Conservation (phyloP, 2,329 filamentous ascomycete species). For the Taxawa tesnikishii region DNA sequence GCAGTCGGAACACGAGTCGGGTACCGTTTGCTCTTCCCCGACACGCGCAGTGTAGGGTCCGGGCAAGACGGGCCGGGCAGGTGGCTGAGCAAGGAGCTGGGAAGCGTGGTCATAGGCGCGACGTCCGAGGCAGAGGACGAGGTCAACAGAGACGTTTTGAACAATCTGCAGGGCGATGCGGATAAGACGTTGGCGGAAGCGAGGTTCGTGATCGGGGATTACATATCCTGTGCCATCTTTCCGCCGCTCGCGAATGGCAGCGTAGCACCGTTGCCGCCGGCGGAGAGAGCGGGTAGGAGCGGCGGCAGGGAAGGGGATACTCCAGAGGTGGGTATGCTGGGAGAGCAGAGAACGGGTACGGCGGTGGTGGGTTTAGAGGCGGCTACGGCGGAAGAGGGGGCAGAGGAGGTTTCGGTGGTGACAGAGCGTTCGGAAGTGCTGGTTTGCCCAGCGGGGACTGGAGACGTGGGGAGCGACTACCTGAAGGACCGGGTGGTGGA, state of each 20-base stretch:
- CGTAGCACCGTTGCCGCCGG: slow-evolving; percentile 50
- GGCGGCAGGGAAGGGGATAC: slow-evolving; percentile 17
- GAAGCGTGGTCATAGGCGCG: slow-evolving; percentile 61
- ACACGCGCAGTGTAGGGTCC: slow-evolving; percentile 41
- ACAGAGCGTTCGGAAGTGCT: slow-evolving; percentile 13
- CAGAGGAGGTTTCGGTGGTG: slow-evolving; percentile 12
- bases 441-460: slow-evolving; percentile 23
- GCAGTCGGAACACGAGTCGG: slow-evolving; percentile 72
- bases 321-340: slow-evolving; percentile 19
- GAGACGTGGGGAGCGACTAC: slow-evolving; percentile 25
- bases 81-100: slow-evolving; percentile 70
- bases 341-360: slow-evolving; percentile 9
- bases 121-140: slow-evolving; percentile 23
- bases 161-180: slow-evolving; percentile 43
- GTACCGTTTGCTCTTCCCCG: slow-evolving; percentile 77
- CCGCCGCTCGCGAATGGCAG: slow-evolving; percentile 63
- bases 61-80: slow-evolving; percentile 37
- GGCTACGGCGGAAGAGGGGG: slow-evolving; percentile 11
- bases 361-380: slow-evolving; percentile 12
- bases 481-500: slow-evolving; percentile 12
- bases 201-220: slow-evolving; percentile 81
- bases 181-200: slow-evolving; percentile 65
- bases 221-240: slow-evolving; percentile 69
- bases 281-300: slow-evolving; percentile 26
- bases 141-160: slow-evolving; percentile 12